Base-by-base conservation (phyloP, 169 alveolate genomes). In the Eimeria acervulina region DNA sequence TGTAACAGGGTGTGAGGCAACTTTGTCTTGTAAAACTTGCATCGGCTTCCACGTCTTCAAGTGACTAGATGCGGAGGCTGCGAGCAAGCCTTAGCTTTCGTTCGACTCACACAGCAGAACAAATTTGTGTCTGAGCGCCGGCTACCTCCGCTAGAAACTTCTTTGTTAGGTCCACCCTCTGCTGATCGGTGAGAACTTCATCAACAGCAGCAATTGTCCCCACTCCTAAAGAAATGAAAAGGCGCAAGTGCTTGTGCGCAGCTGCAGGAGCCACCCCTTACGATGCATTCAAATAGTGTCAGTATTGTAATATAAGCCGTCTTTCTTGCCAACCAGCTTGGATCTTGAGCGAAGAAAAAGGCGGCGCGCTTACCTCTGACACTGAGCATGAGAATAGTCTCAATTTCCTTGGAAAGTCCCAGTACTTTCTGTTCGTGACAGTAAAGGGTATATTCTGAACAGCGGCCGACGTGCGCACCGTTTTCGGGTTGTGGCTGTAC, bases 201-300 rank as follows among this genome's bases (percentile, higher is more conserved):
- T 87, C 94, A 21, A 63, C 94, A 28, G 83, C 94, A 21, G 42
- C 81, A 87, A 87, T 40, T 44, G 94, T 87, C 51, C 94, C 94
- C 68, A 87, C 94, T 51, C 94, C 94, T 87, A 74, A 21, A 36
- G 40, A 61, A 33, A 40, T 33, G 52, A n/a, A 31, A 33, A 59
- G 44, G 23, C 40, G 88, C 63, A 78, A 42, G 66, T 38, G 76
- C 26, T 36, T 13, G 3, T 44, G 52, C 21, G 17, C 76, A 55
- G 19, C n/a, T 33, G 13, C 76, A 52, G 19, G 15, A n/a, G 76
- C 7, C 15, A 23, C 59, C 91, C 52, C 19, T 0, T 12, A 26
- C 5, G 1, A 0, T 15, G 52, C 76, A 52, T 28, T 12, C 21
- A 55, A 55, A 3, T 21, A 33, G 26, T 1, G 10, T n/a, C 10